Conservation (phyloP, 257 asterid species). For the Fraxinus quadrangulata region DNA sequence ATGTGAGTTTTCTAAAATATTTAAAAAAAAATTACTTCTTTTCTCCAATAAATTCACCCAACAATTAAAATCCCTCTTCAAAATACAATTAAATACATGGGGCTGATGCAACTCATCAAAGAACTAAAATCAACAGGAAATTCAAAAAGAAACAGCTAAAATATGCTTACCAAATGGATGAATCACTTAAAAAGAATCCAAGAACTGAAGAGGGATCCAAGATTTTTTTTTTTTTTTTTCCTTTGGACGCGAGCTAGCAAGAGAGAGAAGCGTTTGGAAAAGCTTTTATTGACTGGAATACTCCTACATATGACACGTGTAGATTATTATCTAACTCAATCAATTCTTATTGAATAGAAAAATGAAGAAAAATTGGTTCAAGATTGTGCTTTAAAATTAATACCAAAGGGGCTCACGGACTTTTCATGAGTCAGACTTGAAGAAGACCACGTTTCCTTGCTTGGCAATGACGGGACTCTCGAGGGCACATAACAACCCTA, state of each 20-base stretch:
- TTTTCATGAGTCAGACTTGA: constrained; percentile 46
- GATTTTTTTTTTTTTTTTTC: constrained; percentile 23
- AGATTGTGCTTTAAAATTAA: constrained; percentile 25
- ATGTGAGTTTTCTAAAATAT: constrained; percentile 15
- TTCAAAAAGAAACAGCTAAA: constrained; percentile 17
- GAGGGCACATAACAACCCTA: constrained; percentile 5
- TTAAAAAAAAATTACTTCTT: constrained; percentile 20
- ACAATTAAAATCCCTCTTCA: constrained; percentile 38
- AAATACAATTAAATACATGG: constrained; percentile 18
- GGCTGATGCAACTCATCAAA: constrained; percentile 31
- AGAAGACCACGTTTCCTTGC: constrained; percentile 63
- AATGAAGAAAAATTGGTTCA: constrained; percentile 17
- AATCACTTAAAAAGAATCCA: constrained; percentile 31
- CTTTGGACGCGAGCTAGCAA: constrained; percentile 28
- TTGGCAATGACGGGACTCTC: constrained; percentile 32
- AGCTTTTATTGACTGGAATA: constrained; percentile 38
- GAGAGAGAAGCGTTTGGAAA: constrained; percentile 36
- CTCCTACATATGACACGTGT: constrained; percentile 71
- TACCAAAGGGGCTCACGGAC: constrained; percentile 31
- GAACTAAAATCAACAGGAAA: constrained; percentile 24
- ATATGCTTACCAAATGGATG: constrained; percentile 46
- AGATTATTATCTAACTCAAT: constrained; percentile 76
- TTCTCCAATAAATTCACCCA: constrained; percentile 36
- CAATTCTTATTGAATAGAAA: constrained; percentile 44
- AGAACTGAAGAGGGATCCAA: constrained; percentile 28